phyloP scores from a whole-genome alignment of 2,329 filamentous ascomycete genomes.

The Thelonectria discophora region DNA sequence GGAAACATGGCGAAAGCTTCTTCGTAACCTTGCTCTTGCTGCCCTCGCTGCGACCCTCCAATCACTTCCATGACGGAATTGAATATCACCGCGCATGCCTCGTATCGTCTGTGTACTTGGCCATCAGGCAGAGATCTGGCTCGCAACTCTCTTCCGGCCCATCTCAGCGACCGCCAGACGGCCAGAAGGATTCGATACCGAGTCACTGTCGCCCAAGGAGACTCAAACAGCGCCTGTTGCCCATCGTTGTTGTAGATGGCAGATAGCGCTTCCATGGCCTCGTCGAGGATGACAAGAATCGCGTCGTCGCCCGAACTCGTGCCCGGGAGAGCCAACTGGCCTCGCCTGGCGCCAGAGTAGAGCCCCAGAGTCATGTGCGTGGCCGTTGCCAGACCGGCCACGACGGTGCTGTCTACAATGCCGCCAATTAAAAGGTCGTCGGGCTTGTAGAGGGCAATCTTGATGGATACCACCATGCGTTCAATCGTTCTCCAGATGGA shows the following conservation, averaged over 20 bases:
- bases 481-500: slow-evolving; percentile 42
- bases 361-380: slow-evolving; percentile 43
- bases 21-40: background rate
- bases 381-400: slow-evolving; percentile 44
- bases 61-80: slow-evolving; percentile 21
- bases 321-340: slow-evolving; percentile 36
- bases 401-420: slow-evolving; percentile 46
- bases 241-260: slow-evolving; percentile 22
- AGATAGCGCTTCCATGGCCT: slow-evolving; percentile 35
- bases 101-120: slow-evolving; percentile 1
- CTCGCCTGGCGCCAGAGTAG: slow-evolving; percentile 41
- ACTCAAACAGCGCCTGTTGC: slow-evolving; percentile 34
- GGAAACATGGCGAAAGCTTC: background rate
- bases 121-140: slow-evolving; percentile 1
- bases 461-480: slow-evolving; percentile 39
- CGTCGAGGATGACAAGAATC: slow-evolving; percentile 42
- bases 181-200: slow-evolving; percentile 44
- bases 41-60: background rate
- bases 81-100: slow-evolving; percentile 15
- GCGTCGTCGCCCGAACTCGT: slow-evolving; percentile 40
- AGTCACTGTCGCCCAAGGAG: slow-evolving; percentile 44
- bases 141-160: slow-evolving; percentile 41
- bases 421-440: slow-evolving; percentile 47
- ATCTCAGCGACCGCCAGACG: slow-evolving; percentile 43
- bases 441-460: slow-evolving; percentile 44